Conservation (phyloP, 768 basidiomycete species). For the Phylloporus sp. region DNA sequence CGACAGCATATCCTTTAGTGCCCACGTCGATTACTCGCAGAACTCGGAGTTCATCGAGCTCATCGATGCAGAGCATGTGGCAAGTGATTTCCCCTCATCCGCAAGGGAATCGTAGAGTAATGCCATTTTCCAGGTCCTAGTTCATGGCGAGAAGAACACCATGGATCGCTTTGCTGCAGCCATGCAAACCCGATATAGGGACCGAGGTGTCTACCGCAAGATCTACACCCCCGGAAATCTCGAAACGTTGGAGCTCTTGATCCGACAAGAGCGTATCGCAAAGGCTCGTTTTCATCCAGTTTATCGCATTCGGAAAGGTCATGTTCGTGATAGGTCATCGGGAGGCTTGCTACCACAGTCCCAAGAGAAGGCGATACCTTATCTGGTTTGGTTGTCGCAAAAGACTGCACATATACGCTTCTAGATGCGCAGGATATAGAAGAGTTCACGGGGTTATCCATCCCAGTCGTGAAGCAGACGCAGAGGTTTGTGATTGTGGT, state of each 20-base stretch:
- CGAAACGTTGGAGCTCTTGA: slow-evolving; percentile 80
- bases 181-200: slow-evolving; percentile 79
- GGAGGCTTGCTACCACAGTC: slow-evolving; percentile 71
- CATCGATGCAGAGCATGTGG: slow-evolving; percentile 86
- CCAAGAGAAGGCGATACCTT: slow-evolving; percentile 68
- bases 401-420: slow-evolving; percentile 92
- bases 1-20: slow-evolving; percentile 92
- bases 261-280: slow-evolving; percentile 84
- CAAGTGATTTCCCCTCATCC: slow-evolving; percentile 35
- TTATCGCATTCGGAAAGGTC: neutral
- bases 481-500: slow-evolving; percentile 81
- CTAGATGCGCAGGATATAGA: slow-evolving; percentile 85
- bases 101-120: neutral
- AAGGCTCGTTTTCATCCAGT: slow-evolving; percentile 52
- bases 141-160: slow-evolving; percentile 89
- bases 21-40: slow-evolving; percentile 94
- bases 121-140: slow-evolving; percentile 58
- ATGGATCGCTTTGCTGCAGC: slow-evolving; percentile 87
- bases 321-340: slow-evolving; percentile 64
- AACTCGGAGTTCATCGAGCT: slow-evolving; percentile 95
- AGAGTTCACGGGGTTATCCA: slow-evolving; percentile 85
- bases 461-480: slow-evolving; percentile 77
- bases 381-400: slow-evolving; percentile 83
- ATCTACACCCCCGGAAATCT: slow-evolving; percentile 91
- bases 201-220: slow-evolving; percentile 86